These are phyloP conservation scores for Elsinoe fawcettii DNA, from an alignment of 2,329 filamentous ascomycete genomes.

Conservation along the genomic window DNA sequence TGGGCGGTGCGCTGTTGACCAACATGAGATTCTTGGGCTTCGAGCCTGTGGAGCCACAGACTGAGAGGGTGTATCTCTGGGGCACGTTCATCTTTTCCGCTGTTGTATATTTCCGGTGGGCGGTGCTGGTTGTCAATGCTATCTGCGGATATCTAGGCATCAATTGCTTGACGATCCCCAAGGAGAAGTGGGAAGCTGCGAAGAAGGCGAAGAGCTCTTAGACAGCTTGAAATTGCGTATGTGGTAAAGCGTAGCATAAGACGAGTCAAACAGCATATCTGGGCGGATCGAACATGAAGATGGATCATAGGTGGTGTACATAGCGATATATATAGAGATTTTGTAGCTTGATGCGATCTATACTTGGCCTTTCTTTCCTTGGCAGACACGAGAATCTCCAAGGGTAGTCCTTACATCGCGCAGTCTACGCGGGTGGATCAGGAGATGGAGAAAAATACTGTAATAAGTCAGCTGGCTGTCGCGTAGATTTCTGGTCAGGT, in stretches of 20 bases:
- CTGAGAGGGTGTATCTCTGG: slow-evolving; percentile 75
- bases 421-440: neutral
- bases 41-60: slow-evolving; percentile 48
- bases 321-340: neutral
- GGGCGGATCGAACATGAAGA: neutral
- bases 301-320: neutral
- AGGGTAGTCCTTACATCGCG: neutral
- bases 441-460: neutral
- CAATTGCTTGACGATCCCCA: slow-evolving; percentile 78
- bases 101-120: slow-evolving; percentile 89
- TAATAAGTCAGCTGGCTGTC: neutral
- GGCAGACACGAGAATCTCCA: too few species aligned
- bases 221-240: neutral
- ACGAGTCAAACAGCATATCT: too few species aligned
- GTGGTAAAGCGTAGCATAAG: neutral
- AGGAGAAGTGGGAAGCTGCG: slow-evolving; percentile 28
- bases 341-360: neutral
- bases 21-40: slow-evolving; percentile 76
- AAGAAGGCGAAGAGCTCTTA: slow-evolving; percentile 21
- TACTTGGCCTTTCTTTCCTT: neutral
- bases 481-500: neutral
- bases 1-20: slow-evolving; percentile 73
- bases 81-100: slow-evolving; percentile 75
- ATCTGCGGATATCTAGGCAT: slow-evolving; percentile 92
- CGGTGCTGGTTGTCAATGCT: slow-evolving; percentile 77